A percentile compares a stretch with the other conserved stretches of the same genome.
Conservation (phyloP, 306 rosid genomes). For the Begonia masoniana region DNA sequence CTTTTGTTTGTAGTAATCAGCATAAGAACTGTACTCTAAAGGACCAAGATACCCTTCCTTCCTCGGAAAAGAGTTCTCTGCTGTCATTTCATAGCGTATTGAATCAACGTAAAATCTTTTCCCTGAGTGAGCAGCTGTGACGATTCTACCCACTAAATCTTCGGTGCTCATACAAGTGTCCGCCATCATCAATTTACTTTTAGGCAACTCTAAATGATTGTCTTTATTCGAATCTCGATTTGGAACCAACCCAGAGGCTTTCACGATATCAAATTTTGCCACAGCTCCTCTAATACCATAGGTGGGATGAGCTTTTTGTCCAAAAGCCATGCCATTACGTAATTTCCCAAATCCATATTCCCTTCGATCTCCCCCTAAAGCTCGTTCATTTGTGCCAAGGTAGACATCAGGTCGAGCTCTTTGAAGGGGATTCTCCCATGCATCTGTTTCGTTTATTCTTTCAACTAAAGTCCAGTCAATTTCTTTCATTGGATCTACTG, state of each 20-base stretch:
- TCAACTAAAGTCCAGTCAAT: conserved; percentile 92
- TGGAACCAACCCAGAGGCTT: conserved; percentile 92
- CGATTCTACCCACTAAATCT: conserved; percentile 76
- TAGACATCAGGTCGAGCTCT: conserved; percentile 98
- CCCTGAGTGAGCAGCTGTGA: conserved; percentile 98
- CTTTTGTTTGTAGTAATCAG: conserved; percentile 98
- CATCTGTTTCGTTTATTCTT: conserved; percentile 55
- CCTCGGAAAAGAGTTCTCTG: conserved; percentile 90
- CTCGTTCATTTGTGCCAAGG: conserved; percentile 98
- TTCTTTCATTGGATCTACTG: conserved; percentile 60
- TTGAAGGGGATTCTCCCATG: conserved; percentile 97
- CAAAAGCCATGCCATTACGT: conserved; percentile 95
- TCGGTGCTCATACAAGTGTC: conserved; percentile 56
- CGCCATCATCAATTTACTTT: conserved; percentile 78
- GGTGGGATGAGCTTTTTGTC: conserved; percentile 92
- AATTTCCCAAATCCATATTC: conserved; percentile 89
- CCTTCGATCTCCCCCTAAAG: conserved; percentile 96
- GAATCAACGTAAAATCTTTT: conserved; percentile 98
- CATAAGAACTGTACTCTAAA: conserved; percentile 93
- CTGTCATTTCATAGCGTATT: conserved; percentile 76
- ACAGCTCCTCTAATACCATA: conserved; percentile 99
- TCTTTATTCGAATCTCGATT: conserved; percentile 33
- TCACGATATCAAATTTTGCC: conserved; percentile 93
- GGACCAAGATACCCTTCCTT: conserved; percentile 99
- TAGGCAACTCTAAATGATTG: conserved; percentile 22